phyloP scores from a whole-genome alignment of 441 rosid species.

The Manihot esculenta region DNA sequence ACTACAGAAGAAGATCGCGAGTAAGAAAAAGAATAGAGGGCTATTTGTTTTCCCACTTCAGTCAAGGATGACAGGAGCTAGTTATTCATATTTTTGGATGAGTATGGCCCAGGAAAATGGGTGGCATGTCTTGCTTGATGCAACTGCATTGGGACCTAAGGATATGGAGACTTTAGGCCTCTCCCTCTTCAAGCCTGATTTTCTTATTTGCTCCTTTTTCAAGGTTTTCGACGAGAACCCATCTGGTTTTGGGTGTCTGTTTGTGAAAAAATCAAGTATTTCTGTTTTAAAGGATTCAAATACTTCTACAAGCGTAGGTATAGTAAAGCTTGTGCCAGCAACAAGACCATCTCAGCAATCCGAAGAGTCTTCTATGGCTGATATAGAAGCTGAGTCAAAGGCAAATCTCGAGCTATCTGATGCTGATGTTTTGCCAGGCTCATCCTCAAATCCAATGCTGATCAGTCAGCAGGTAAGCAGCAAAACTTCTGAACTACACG shows the following conservation, averaged over 20 bases:
- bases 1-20: constrained; percentile 46
- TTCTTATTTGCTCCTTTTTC: constrained; percentile 69
- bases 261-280: constrained; percentile 62
- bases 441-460: constrained; percentile 32
- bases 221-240: constrained; percentile 78
- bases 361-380: constrained; percentile 13
- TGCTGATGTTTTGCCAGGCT: constrained; percentile 21
- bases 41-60: constrained; percentile 72
- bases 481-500: constrained; percentile 19
- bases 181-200: constrained; percentile 73
- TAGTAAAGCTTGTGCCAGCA: constrained; percentile 42
- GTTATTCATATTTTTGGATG: constrained; percentile 62
- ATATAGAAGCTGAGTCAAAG: constrained; percentile 14
- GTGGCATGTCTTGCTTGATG: constrained; percentile 58
- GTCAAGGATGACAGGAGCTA: no score
- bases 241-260: constrained; percentile 76
- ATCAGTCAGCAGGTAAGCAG: constrained; percentile 9
- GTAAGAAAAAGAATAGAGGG: constrained; percentile 40
- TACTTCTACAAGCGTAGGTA: constrained; percentile 32
- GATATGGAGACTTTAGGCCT: constrained; percentile 89
- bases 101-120: constrained; percentile 69
- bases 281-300: constrained; percentile 44
- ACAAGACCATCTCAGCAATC: constrained; percentile 14
- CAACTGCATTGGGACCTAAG: constrained; percentile 70
- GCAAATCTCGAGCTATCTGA: not conserved